A percentile compares a stretch with the other conserved stretches of the same genome.
These are phyloP conservation scores for Acanthamoeba lenticulata DNA, from an alignment of 208 protist genomes.

Conservation along the genomic window DNA sequence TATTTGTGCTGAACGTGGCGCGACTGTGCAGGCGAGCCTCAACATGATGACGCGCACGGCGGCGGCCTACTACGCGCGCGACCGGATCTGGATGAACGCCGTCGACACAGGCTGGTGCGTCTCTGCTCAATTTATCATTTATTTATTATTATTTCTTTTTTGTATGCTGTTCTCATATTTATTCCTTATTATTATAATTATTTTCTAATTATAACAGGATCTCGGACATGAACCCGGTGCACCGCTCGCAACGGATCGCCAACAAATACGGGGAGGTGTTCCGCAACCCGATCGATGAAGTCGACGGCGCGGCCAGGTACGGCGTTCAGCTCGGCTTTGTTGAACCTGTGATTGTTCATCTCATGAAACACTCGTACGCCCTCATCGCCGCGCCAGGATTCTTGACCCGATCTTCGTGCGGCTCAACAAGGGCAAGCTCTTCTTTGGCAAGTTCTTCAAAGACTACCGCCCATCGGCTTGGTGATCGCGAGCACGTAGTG, in stretches of 20 bases:
- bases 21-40: slow-evolving; percentile 91
- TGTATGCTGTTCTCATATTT: no score
- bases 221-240: slow-evolving; percentile 43
- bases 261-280: slow-evolving; percentile 51
- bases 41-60: slow-evolving; percentile 98
- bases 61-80: slow-evolving; percentile 91
- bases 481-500: neutral
- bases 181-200: no score
- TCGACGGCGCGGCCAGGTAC: slow-evolving; percentile 45
- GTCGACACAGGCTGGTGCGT: slow-evolving; percentile 96
- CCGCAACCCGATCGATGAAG: slow-evolving; percentile 50
- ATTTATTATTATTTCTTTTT: no score
- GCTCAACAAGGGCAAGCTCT: neutral
- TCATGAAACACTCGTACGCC: no score
- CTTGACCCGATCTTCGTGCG: slow-evolving; percentile 7
- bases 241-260: slow-evolving; percentile 5
- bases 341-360: no score
- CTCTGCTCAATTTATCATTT: no score
- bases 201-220: no score
- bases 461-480: slow-evolving; percentile 30
- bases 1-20: neutral
- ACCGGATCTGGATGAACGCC: slow-evolving; percentile 96
- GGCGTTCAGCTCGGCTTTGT: no score
- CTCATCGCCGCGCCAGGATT: neutral
- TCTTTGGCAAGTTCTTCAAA: slow-evolving; percentile 47